Base-by-base conservation (phyloP, 2,329 filamentous ascomycete species). In the Penicillium sp. region DNA sequence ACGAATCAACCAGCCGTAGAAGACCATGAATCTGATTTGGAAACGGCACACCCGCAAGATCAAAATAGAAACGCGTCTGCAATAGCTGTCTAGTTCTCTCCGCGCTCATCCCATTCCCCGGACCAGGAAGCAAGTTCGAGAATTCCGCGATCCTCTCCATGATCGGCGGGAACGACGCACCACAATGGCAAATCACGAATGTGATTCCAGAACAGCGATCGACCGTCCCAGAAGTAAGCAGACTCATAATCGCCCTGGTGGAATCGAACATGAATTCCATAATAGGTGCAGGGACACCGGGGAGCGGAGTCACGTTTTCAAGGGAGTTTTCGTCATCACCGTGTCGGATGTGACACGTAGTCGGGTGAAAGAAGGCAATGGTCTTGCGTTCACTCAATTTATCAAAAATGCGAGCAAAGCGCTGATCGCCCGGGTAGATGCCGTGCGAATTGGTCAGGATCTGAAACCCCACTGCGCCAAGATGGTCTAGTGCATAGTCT, bases 281-380 rank as follows among this genome's bases (percentile, higher is more conserved):
- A 2, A 69, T 25, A 2, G 67, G 66, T 17, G 51, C 63, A 2
- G 65, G 57, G 10, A 62, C 53, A 7, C 59, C 57, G 9, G 57
- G 53, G 10, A 61, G 45, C 5, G 63, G 64, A 0, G 46, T 56
- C 12, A 61, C 53, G 4, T 53, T 54, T 1, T 57, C 55, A 16
- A 63, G 43, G 3, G 50, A 50, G 4, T 40, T 42, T 3, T 40
- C 52, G 5, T 42, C 44, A 7, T 40, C 51, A 7, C 41, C 35
- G 9, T 50, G 45, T 22, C 38, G 53, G 16, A 57, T 44, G 10
- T 56, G 49, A 43, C 63, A 63, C 8, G 57, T 80, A 0, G 80
- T 83, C 0, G 81, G 82, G 53, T 85, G 82, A 43, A 84, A 77
- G 63, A 85, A 84, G 0, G 83, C 71, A 1, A 74, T 77, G 0